Evolutionary conservation across 768 basidiomycete species (phyloP), one percentile per base, ranked within the genome.

Genomic region (Leccinum sublutescens): DNA sequence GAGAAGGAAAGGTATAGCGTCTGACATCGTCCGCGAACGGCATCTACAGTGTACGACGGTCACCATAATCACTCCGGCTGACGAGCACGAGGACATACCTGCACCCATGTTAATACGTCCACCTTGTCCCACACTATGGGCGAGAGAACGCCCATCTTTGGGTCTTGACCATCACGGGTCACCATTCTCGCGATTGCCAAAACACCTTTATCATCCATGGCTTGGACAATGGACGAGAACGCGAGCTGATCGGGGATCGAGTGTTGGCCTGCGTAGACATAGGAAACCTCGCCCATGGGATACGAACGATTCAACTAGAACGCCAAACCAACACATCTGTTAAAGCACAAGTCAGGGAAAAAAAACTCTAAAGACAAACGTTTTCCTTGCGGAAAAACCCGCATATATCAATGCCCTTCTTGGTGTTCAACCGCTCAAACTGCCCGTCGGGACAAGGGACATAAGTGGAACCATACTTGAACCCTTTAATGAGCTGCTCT

Each of bases 21-120:
- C 94, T 85, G 54, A 94, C 80, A 66, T 99, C 96, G 70, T 99
- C 96, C 2, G 93, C 93, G 68, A 97, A 98, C 0, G 96, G 96
- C 82, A 98, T 84, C 93, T 95, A 63, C n/a, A n/a, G 47, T 23
- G 11, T 11, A 19, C 38, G 23, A 54, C 2, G 43, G 11, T 27
- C 11, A 36, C 25, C 48, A 8, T 54, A 33, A 43, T 33, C 6
- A 50, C 14, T 9, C 36, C 29, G 15, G 48, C 19, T 45, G 33
- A 25, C 31, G 23, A 10, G 49, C 31, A 40, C n/a, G 40, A 25
- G 12, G n/a, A 68, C 78, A 49, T 66, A 93, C 95, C 77, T 88
- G 88, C 21, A 84, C 84, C 91, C 89, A 97, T 50, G 93, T 79
- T 58, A 96, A 76, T 68, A 86, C 91, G 65, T 97, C 93, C 10